These are phyloP conservation scores for Combretum micranthum DNA, from an alignment of 345 rosid species.

Conservation along the genomic window DNA sequence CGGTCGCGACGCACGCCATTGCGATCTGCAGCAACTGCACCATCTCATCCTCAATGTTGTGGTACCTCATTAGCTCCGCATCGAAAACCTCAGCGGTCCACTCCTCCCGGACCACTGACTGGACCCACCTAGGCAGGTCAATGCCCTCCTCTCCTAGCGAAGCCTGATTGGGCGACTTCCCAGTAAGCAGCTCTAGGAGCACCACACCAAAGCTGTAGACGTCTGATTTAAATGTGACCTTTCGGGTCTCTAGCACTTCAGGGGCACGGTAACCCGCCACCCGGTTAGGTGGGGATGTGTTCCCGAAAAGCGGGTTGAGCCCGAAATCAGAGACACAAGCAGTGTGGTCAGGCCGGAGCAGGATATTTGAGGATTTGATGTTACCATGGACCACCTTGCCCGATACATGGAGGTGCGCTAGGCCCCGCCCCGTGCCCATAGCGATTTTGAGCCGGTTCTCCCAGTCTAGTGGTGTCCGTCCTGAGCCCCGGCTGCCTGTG, in stretches of 20 bases:
- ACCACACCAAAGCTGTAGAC: conserved; percentile 95
- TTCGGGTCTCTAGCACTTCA: conserved; percentile 71
- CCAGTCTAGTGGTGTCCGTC: conserved; percentile 91
- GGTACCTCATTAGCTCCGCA: conserved; percentile 84
- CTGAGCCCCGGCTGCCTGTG: conserved; percentile 92
- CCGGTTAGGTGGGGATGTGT: conserved; percentile 51
- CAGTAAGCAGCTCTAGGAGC: conserved; percentile 74
- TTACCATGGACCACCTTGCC: conserved; percentile 81
- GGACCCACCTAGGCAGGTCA: conserved; percentile 95
- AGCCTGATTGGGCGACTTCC: conserved; percentile 92
- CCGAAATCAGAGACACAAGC: conserved; percentile 69
- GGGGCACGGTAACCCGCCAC: conserved; percentile 96
- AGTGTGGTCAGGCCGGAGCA: conserved; percentile 67
- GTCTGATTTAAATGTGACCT: conserved; percentile 73
- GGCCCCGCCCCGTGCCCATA: conserved; percentile 60
- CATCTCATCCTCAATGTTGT: conserved; percentile 96
- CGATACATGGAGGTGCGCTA: conserved; percentile 61
- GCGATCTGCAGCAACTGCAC: conserved; percentile 93
- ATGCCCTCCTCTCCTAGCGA: conserved; percentile 96
- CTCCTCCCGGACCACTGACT: conserved; percentile 92
- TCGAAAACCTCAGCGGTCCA: conserved; percentile 99
- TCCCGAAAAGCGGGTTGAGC: conserved; percentile 71
- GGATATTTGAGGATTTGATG: conserved; percentile 83
- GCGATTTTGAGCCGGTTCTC: conserved; percentile 80
- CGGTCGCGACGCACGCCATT: conserved; percentile 79